These are phyloP conservation scores for Metarhizium guizhouense DNA, from an alignment of 2,329 filamentous ascomycete genomes.

Conservation along the genomic window DNA sequence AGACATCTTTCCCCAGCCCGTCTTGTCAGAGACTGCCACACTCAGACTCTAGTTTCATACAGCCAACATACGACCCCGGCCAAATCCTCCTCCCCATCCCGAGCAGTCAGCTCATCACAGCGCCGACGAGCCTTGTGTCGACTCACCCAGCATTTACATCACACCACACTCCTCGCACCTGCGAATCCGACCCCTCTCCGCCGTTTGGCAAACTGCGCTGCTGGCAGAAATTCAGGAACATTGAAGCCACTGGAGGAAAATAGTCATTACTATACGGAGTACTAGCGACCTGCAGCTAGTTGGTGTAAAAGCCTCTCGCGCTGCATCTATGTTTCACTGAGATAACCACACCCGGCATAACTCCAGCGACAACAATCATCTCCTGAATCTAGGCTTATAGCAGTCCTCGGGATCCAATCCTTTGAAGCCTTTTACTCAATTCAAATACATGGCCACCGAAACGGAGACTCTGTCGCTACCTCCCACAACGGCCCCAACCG, in stretches of 20 bases:
- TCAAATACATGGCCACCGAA: conserved; percentile 19
- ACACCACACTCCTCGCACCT: conserved; percentile 1
- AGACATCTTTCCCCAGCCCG: background rate
- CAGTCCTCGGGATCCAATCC: background rate
- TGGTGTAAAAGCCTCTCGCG: background rate
- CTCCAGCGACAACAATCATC: background rate
- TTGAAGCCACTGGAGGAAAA: no score
- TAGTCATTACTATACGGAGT: no score
- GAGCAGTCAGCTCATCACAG: conserved; percentile 1
- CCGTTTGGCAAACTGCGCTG: background rate
- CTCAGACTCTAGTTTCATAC: background rate
- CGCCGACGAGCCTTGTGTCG: background rate
- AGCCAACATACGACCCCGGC: background rate
- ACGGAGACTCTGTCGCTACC: conserved; percentile 23
- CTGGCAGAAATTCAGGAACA: no score
- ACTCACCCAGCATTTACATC: conserved; percentile 1
- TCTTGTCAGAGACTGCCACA: no score
- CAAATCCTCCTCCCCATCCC: background rate
- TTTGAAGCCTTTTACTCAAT: background rate
- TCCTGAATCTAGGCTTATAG: background rate
- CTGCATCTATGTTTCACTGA: background rate
- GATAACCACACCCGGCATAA: background rate
- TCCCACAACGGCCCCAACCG: conserved; percentile 22
- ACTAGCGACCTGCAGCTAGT: background rate
- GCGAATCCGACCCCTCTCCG: background rate